Evolutionary conservation across 2,329 filamentous ascomycete species (phyloP), one percentile per base, ranked within the genome.

Genomic region (Coniosporium tulheliwenetii): DNA sequence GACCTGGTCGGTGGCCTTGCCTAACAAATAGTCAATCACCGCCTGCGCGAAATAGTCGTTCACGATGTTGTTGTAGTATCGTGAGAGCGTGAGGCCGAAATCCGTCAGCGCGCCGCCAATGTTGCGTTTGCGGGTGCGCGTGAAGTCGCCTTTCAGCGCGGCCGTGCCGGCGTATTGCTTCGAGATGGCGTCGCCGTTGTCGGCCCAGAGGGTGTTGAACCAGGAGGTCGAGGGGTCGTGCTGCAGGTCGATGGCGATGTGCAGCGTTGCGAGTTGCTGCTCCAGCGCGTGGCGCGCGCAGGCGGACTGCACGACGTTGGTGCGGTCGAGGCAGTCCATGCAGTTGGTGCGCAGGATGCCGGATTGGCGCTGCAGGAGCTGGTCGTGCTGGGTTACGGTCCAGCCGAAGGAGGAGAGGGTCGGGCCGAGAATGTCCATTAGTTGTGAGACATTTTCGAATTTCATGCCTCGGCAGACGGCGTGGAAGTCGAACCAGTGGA

Each of bases 401-500:
- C 83, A 86, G 1, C 83, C 79, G 37, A 81, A 75, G 4, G 69
- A 65, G 36, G 81, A 76, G 9, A 95, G 65, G n/a, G 73, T 77
- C 3, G 69, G 62, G 26, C 73, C 73, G 3, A 96, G 61, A 0
- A 67, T 77, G 37, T 85, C 72, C 40, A 98, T 70, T 1, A 98
- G 70, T 26, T 80, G 67, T 42, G 78, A 81, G 10, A 96, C 87
- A 44, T 96, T 96, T 54, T 96, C 89, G 53, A 96, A 98, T 50
- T 85, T 93, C 89, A 98, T 95, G 0, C 91, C 91, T 12, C 85
- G 80, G 54, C 91, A 96, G 26, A 83, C 83, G 13, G 77, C 71
- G 57, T 96, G 91, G 52, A 98, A 98, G 55, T 98, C 91, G 51
- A 96, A 98, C 91, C 91, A 98, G 55, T 94, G 85, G 52, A 93